Conservation (phyloP, 2,329 filamentous ascomycete species). For the Thielaviopsis musarum region DNA sequence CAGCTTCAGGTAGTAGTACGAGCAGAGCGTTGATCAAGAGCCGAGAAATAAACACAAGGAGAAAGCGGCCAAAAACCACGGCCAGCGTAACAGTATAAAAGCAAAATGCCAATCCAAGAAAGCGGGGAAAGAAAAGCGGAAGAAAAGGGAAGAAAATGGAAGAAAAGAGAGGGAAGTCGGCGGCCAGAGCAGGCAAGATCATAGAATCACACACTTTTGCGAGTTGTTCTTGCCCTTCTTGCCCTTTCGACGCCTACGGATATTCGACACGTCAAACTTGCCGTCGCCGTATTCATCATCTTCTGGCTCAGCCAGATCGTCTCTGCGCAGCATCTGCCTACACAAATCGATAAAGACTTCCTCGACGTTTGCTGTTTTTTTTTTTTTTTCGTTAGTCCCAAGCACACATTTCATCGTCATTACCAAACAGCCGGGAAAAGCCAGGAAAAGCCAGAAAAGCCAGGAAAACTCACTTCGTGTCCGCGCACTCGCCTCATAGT, state of each 20-base stretch:
- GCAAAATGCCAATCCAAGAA: too few relatives aligned
- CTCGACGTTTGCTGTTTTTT: constrained; percentile 55
- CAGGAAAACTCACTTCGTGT: constrained; percentile 39
- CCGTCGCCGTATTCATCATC: constrained; percentile 25
- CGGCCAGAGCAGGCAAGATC: neutral
- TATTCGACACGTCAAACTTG: constrained; percentile 23
- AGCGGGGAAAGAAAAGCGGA: too few relatives aligned
- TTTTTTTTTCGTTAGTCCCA: neutral
- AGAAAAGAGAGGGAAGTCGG: neutral
- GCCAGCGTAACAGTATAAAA: too few relatives aligned
- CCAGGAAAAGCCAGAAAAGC: neutral
- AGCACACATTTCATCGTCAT: constrained; percentile 1
- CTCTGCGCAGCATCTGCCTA: constrained; percentile 63
- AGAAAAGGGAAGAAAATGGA: neutral
- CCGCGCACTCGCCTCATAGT: constrained; percentile 78
- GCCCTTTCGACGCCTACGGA: constrained; percentile 19
- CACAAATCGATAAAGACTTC: constrained; percentile 79
- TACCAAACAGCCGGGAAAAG: neutral
- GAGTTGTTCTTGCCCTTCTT: constrained; percentile 17
- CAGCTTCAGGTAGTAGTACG: too few relatives aligned
- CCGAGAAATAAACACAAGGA: too few relatives aligned
- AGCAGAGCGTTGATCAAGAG: too few relatives aligned
- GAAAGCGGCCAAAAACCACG: too few relatives aligned
- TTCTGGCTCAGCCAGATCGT: constrained; percentile 30
- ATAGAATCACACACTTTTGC: constrained; percentile 16